A percentile compares a stretch with the other conserved stretches of the same genome.
Evolutionary conservation across 768 basidiomycete species (phyloP).

Genomic region (Candolleomyces eurysporus): DNA sequence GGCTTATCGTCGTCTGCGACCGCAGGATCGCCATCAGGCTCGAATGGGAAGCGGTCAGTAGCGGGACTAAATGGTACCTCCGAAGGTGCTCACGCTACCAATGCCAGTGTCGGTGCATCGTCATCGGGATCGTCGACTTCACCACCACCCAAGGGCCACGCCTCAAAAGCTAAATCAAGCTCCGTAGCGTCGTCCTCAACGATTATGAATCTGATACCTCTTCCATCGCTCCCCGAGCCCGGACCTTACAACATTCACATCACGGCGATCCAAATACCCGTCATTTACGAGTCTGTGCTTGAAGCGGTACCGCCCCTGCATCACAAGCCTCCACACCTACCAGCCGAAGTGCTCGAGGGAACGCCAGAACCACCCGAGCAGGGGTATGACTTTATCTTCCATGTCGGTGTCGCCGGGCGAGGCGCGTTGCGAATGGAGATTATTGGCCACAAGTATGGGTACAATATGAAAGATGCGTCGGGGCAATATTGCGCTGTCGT

Average conservation of each 20-base stretch:
- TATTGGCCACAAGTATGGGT: constrained; percentile 65
- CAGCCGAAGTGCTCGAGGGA: constrained; percentile 30
- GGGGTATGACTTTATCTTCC: constrained; percentile 70
- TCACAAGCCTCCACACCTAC: constrained; percentile 53
- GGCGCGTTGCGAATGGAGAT: constrained; percentile 65
- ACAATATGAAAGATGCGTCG: constrained; percentile 64
- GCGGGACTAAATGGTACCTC: constrained; percentile 3
- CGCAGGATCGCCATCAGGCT: constrained; percentile 2
- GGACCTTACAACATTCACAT: constrained; percentile 51
- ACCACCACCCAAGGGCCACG: not conserved
- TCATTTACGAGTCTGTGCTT: constrained; percentile 57
- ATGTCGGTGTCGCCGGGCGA: constrained; percentile 65
- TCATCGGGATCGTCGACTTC: not conserved
- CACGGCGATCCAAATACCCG: constrained; percentile 55
- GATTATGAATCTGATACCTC: not conserved
- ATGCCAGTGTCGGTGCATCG: constrained; percentile 9
- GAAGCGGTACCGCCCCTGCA: constrained; percentile 57
- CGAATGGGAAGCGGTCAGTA: constrained; percentile 10
- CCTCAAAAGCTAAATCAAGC: not conserved
- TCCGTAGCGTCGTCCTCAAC: not conserved
- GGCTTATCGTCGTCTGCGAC: constrained; percentile 8
- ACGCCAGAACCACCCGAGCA: constrained; percentile 34
- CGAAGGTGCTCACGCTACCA: not conserved
- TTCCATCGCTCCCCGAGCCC: constrained; percentile 18
- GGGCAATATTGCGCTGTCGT: constrained; percentile 55